Base-by-base conservation (phyloP, 2,329 filamentous ascomycete species). In the Fusarium sp. region DNA sequence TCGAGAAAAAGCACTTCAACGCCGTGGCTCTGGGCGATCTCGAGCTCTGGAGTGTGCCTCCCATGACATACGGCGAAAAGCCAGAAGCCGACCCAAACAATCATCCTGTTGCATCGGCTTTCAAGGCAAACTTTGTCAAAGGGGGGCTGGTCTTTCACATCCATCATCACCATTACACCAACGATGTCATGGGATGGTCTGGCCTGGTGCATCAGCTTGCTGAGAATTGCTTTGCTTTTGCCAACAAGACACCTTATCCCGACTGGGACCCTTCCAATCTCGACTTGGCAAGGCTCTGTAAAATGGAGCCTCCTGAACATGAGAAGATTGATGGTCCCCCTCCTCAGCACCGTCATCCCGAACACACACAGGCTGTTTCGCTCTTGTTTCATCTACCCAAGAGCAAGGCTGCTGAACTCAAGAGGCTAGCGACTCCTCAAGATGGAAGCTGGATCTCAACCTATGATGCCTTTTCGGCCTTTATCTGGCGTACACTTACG, bases 381-480 rank as follows among this genome's bases (percentile, higher is more conserved):
- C 76, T 84, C 0, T 78, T 86, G 1, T 85, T 86, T 66, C 84
- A 86, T 61, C 77, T 86, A 0, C 82, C 84, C 4, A 82, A 81
- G 69, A 85, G 84, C 74, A 86, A 85, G 64, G 82, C 82, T 0
- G 80, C 80, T 0, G 72, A 80, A 57, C 73, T 87, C 6, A 86
- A 86, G 67, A 72, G 68, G 12, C 75, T 81, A 2, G 83, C 83
- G 0, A 75, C 57, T 1, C 81, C 83, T 0, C 57, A 74, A 0
- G 81, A 82, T 20, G 81, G 79, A 8, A 75, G 76, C 1, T 85
- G 84, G 83, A 80, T 87, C 36, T 86, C 84, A 5, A 86, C 83
- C 3, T 86, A 85, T 68, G 85, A 86, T 58, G 84, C 84, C n/a
- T 81, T 83, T 64, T 78, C 79, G 2, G 84, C 84, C 11, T 82